These are phyloP conservation scores for Gracilaria caudata DNA, from an alignment of 23 red algal genomes.

Conservation along the genomic window DNA sequence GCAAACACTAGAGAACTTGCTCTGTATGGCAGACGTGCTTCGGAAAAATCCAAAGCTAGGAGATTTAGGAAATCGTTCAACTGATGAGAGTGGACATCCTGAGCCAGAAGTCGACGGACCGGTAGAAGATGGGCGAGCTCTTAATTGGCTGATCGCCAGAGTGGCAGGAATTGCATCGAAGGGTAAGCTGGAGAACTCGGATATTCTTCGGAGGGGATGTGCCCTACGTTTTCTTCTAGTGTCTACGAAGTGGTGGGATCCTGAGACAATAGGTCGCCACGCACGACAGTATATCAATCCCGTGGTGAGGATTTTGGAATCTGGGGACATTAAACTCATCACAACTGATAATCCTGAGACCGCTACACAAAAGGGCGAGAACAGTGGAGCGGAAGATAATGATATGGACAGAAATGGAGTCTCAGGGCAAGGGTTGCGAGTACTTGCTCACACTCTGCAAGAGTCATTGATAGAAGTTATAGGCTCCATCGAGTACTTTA, in stretches of 20 bases:
- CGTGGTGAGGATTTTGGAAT: conserved; percentile 41
- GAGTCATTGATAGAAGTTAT: conserved; percentile 38
- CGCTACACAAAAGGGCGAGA: neutral
- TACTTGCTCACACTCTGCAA: conserved; percentile 55
- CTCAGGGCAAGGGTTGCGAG: neutral
- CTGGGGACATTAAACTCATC: neutral
- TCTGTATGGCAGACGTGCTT: conserved; percentile 46
- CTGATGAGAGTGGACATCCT: neutral
- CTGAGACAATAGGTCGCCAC: conserved; percentile 8
- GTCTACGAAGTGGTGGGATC: conserved; percentile 44
- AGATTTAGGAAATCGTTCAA: conserved; percentile 2
- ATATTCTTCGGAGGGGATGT: conserved; percentile 61
- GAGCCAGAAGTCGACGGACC: neutral
- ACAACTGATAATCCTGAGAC: neutral
- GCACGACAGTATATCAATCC: conserved; percentile 42
- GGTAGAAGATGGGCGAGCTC: neutral
- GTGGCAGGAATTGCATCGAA: conserved; percentile 66
- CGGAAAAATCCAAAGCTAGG: conserved; percentile 44
- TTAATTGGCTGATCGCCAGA: conserved; percentile 64
- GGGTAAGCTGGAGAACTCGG: conserved; percentile 1
- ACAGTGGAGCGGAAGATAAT: neutral
- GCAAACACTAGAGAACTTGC: conserved; percentile 52
- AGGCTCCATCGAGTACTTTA: conserved; percentile 48
- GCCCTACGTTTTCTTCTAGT: conserved; percentile 71
- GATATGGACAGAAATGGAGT: neutral